Evolutionary conservation across 1,284 basidiomycete genomes (phyloP), one percentile per base, ranked within the genome.

Genomic region (Papiliotrema nemorosa): DNA sequence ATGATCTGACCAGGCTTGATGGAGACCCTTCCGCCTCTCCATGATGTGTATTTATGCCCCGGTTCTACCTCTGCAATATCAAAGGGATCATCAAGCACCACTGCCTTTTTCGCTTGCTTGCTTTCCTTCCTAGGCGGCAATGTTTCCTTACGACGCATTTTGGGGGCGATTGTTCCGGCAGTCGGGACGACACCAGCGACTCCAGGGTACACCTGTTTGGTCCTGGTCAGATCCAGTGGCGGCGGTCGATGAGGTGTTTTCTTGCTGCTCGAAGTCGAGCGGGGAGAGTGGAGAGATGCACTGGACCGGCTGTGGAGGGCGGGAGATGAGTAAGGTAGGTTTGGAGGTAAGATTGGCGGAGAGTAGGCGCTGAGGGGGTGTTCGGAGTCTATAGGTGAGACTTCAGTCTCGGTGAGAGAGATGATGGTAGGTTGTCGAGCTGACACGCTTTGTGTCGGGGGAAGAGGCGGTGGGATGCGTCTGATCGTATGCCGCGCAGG

Each of bases 21-120:
- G 37, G 66, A 62, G 26, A 66, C 60, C 41, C 63, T 60, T 26
- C 66, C 63, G 3, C 59, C 62, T 52, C 62, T 45, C 66, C 66
- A 67, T 21, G 57, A 62, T 20, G 61, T 50, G 41, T 66, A 69
- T 44, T 54, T 35, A 47, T 69, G 64, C 35, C 62, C 64, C 16
- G 39, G 26, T 34, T 67, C 66, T 1, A 66, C 54, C 35, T 62
- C 54, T 5, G 54, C 64, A 14, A 64, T 44, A 10, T 64, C 66
- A 37, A 63, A 66, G 2, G 60, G 59, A 44, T 63, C 59, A 33
- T 62, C 58, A 5, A 44, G 37, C 16, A 42, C 22, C 13, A 12
- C 20, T 36, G 16, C n/a, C 35, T 24, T 31, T 25, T 35, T 18
- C 34, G 3, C 25, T 25, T 21, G 21, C 20, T 33, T 21, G 29